phyloP scores from a whole-genome alignment of 352 stramenopile species.

The Pythium phragmiticola region DNA sequence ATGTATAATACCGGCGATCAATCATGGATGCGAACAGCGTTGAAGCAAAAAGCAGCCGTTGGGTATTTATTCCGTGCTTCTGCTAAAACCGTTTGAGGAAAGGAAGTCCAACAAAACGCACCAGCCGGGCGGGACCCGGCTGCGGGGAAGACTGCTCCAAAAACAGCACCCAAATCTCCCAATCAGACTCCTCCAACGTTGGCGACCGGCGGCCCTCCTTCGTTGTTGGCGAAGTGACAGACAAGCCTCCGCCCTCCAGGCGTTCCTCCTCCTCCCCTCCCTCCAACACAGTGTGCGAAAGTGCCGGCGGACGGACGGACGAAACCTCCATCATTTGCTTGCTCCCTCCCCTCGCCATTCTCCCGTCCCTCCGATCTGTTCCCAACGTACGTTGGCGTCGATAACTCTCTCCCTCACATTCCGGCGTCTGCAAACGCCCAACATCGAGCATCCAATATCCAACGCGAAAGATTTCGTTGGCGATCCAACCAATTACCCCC shows the following conservation, averaged over 20 bases:
- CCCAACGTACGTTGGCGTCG: neutral
- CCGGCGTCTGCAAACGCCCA: neutral
- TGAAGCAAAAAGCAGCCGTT: conserved; percentile 9
- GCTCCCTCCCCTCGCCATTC: neutral
- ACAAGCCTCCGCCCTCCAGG: neutral
- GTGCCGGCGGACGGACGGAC: conserved; percentile 8
- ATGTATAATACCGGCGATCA: neutral
- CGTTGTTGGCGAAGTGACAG: conserved; percentile 10
- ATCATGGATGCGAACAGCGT: neutral
- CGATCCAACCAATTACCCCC: too few species aligned
- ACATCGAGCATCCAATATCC: neutral
- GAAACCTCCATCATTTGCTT: neutral
- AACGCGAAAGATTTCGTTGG: neutral
- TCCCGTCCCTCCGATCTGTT: neutral
- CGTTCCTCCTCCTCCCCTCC: neutral
- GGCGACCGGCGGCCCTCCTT: neutral
- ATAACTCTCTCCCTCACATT: neutral
- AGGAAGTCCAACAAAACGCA: conserved; percentile 1
- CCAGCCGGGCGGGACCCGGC: neutral
- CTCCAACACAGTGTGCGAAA: conserved; percentile 9
- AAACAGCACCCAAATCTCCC: conserved; percentile 13
- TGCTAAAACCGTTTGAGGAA: conserved; percentile 12
- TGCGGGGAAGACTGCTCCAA: neutral
- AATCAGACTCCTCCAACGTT: conserved; percentile 6
- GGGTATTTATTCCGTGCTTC: neutral